Evolutionary conservation across 352 stramenopile genomes (phyloP), one percentile per base, ranked within the genome.

Genomic region (Globisporangium nodosum): DNA sequence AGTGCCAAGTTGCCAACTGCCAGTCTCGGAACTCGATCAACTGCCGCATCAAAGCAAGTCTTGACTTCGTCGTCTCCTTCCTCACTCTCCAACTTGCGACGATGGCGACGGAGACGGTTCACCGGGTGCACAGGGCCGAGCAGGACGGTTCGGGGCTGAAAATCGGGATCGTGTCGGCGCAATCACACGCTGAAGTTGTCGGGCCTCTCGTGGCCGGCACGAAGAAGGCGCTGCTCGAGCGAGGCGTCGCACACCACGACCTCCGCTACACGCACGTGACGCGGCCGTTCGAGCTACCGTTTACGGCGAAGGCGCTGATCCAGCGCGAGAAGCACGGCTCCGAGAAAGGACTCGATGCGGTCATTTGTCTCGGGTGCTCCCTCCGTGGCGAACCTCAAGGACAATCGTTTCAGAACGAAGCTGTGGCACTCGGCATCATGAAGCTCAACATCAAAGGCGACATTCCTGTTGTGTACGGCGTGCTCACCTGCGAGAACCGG

Each of bases 391-490:
- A 96, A 12, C 98, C 96, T 5, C 89, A 96, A 69, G 91, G 98
- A 67, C 49, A 64, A 47, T 99, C 99, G 81, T 98, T 98, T 69
- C 98, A 99, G 74, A 88, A 84, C 53, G 88, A 98, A 54, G 87
- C 96, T 20, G 86, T 97, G 20, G 79, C 90, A 30, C 88, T 89
- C 64, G 95, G 91, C 21, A 90, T 99, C 59, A 99, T 99, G 96
- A 90, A 96, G 67, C 90, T 99, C 42, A 93, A 92, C 63, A 69
- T 98, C 43, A 84, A 91, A 64, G 97, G 84, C 4, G 74, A 75
- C 8, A 79, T 73, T n/a, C 83, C 86, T 3, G 74, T 92, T 15
- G 69, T 94, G 49, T 93, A 90, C 49, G 91, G 89, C 5, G 85
- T 99, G 21, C 76, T 99, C 21, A 98, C 92, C 43, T 98, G 93